Conservation (phyloP, 768 basidiomycete species). For the Suillus luteus region DNA sequence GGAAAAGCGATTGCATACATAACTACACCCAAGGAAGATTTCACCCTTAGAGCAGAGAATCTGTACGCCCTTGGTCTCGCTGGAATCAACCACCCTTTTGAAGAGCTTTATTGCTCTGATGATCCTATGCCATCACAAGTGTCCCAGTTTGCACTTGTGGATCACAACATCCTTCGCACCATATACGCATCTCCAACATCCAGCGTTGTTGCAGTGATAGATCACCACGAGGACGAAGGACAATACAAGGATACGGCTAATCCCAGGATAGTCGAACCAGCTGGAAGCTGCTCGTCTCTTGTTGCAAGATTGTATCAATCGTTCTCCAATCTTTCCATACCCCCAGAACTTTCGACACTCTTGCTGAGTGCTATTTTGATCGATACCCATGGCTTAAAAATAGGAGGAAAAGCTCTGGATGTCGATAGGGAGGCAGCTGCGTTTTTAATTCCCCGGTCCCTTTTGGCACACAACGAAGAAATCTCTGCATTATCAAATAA, state of each 20-base stretch:
- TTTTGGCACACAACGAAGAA: conserved; percentile 33
- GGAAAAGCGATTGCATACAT: conserved; percentile 68
- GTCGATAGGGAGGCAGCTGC: conserved; percentile 65
- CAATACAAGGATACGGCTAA: conserved; percentile 57
- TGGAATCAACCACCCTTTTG: conserved; percentile 20
- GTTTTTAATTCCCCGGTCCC: conserved; percentile 64
- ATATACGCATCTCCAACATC: conserved; percentile 42
- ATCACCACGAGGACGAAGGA: conserved; percentile 91
- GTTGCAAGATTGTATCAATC: conserved; percentile 45
- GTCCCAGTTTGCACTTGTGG: conserved; percentile 76
- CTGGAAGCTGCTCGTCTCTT: conserved; percentile 78
- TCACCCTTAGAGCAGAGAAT: conserved; percentile 63
- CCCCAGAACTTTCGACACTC: conserved; percentile 72
- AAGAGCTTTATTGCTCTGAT: conserved; percentile 65
- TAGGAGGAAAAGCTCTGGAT: conserved; percentile 72
- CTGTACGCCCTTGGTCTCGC: neutral
- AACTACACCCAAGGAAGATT: conserved; percentile 66
- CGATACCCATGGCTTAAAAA: conserved; percentile 81
- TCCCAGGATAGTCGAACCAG: conserved; percentile 68
- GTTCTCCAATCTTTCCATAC: conserved; percentile 27
- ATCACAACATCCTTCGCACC: conserved; percentile 76
- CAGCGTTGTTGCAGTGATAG: conserved; percentile 76
- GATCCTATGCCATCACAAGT: conserved; percentile 51
- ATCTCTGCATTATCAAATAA: conserved; percentile 32
- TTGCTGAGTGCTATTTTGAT: conserved; percentile 80